phyloP scores from a whole-genome alignment of 345 rosid species.

The Citrus reticulata region DNA sequence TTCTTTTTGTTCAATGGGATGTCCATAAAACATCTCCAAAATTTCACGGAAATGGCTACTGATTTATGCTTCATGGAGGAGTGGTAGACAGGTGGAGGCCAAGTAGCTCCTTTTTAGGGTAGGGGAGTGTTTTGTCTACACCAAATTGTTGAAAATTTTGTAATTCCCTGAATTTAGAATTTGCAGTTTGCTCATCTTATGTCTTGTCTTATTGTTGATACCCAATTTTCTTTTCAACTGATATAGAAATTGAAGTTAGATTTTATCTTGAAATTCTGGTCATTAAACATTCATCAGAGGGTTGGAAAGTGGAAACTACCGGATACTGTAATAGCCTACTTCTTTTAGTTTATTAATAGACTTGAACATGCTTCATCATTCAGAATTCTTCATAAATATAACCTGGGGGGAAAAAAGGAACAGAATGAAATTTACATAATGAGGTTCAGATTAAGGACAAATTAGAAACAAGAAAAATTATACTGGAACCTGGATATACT shows the following conservation, averaged over 20 bases:
- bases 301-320: not conserved
- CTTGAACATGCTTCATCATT: not conserved
- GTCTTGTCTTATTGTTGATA: constrained; percentile 4
- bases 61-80: not conserved
- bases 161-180: constrained; percentile 19
- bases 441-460: not conserved
- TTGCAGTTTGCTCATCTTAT: constrained; percentile 9
- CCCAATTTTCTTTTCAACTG: not conserved
- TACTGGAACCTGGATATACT: not conserved
- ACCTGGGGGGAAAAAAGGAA: not conserved
- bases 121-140: not conserved
- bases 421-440: not conserved
- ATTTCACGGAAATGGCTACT: constrained; percentile 12
- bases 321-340: not conserved
- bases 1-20: not conserved
- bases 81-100: not conserved
- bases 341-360: not conserved
- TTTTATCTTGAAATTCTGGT: not conserved
- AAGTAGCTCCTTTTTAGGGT: not conserved
- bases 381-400: not conserved
- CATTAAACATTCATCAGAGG: not conserved
- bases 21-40: constrained; percentile 3
- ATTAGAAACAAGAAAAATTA: not conserved
- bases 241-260: constrained; percentile 7
- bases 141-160: constrained; percentile 25